Percentiles rank a stretch among this genome's conserved stretches.
Conservation (phyloP, 257 asterid genomes). For the Ligustrum vulgare region DNA sequence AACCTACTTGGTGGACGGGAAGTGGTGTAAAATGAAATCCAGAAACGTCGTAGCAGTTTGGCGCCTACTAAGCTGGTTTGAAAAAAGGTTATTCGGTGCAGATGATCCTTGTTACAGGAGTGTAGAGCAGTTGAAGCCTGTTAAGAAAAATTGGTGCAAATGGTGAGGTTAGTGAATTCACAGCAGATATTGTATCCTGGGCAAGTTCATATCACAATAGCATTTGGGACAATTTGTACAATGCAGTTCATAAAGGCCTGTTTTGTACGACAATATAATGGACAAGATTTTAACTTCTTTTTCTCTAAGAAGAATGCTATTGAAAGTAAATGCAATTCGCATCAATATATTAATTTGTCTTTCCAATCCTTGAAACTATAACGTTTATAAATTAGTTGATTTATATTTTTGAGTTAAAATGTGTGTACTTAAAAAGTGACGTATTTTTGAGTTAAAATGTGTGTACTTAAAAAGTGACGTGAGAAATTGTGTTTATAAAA, state of each 20-base stretch:
- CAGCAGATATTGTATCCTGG: not conserved
- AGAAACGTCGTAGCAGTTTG: not conserved
- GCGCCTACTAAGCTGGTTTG: constrained; percentile 10
- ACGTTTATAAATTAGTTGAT: too few relatives aligned
- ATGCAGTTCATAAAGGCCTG: not conserved
- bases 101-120: not conserved
- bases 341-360: too few relatives aligned
- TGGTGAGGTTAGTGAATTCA: not conserved
- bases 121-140: not conserved
- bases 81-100: not conserved
- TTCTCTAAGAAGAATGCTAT: not conserved
- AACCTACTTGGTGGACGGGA: not conserved
- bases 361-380: not conserved
- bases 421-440: too few relatives aligned
- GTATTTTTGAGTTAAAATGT: too few relatives aligned
- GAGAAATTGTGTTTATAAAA: too few relatives aligned
- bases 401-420: too few relatives aligned
- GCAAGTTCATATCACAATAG: not conserved
- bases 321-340: not conserved
- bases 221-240: not conserved
- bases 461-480: too few relatives aligned
- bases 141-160: not conserved
- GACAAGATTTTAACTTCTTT: not conserved
- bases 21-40: constrained; percentile 6
- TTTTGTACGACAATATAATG: not conserved